Evolutionary conservation across 1,284 basidiomycete species (phyloP), one percentile per base, ranked within the genome.

Genomic region (Psilocybe mexicana): DNA sequence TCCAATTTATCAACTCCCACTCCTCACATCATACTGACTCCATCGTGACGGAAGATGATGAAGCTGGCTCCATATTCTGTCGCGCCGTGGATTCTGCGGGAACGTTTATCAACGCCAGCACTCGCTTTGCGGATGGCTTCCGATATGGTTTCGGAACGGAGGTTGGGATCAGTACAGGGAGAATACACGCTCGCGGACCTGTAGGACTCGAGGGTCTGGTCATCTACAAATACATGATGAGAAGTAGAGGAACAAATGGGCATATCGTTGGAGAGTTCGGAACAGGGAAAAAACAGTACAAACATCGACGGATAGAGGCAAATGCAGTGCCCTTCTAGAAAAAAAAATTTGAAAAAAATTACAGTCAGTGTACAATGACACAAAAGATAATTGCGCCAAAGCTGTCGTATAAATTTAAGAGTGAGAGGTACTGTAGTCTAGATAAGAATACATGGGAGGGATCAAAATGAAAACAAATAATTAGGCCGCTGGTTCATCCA

Each of bases 81-180:
- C 82, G 89, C 24, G 92, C 92, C 1, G 88, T 99, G 26, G 94
- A 96, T 72, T 92, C 89, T 1, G 93, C 97, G 1, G 95, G 96
- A 52, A 93, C 93, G 6, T 99, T 92, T 68, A 85, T 98, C 62
- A 99, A 99, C 67, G 93, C 95, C 2, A 93, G 89, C 63, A 97
- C 97, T 6, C 84, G 97, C 47, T 99, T 99, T 69, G 92, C 96
- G 0, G 97, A 99, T 73, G 97, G 97, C 1, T 98, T 96, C 75
- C 78, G 97, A 56, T 99, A 95, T 73, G 97, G 97, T 0, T 93
- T 98, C 63, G 97, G 97, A 1, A 96, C 97, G 1, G 97, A 99
- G 74, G 96, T 99, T 0, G 97, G 97, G 7, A 98, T 99, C 69
- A 92, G 90, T 70, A 99, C 97, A 0, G 95, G 95, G 1, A 89